Evolutionary conservation across 2,329 filamentous ascomycete genomes (phyloP).

Genomic region (Zymoseptoria pseudotritici): DNA sequence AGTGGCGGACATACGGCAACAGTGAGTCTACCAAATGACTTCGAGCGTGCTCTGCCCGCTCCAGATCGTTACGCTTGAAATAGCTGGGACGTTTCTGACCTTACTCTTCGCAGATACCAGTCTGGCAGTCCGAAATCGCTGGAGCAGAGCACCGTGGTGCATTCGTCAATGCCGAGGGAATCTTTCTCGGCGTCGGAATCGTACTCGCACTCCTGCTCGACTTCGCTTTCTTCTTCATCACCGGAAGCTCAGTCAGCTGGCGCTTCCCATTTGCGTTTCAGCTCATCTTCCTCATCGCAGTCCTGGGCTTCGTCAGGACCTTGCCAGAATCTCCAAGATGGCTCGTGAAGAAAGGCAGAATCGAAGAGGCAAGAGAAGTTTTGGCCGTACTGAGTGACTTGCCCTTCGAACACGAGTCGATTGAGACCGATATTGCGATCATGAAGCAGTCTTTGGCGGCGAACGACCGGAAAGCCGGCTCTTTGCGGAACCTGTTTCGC

Average conservation of each 20-base stretch:
- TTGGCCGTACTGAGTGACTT: constrained; percentile 40
- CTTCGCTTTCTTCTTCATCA: constrained; percentile 35
- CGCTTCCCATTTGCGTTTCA: constrained; percentile 33
- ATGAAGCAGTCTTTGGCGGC: constrained; percentile 48
- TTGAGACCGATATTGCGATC: constrained; percentile 52
- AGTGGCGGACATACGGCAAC: constrained; percentile 28
- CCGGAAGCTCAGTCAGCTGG: constrained; percentile 31
- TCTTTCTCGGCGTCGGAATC: constrained; percentile 31
- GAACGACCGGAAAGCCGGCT: constrained; percentile 28
- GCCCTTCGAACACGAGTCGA: constrained; percentile 33
- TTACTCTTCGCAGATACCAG: constrained; percentile 23
- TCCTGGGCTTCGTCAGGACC: constrained; percentile 36
- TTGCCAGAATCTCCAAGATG: constrained; percentile 32
- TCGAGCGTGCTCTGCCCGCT: too few species aligned
- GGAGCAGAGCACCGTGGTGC: constrained; percentile 1
- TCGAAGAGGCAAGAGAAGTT: constrained; percentile 30
- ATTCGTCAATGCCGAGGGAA: not conserved
- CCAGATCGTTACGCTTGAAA: too few species aligned
- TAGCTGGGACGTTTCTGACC: too few species aligned
- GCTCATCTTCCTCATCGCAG: not conserved
- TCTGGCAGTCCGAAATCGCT: constrained; percentile 40
- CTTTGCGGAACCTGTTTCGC: constrained; percentile 37
- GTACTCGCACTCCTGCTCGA: constrained; percentile 41
- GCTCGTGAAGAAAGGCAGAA: constrained; percentile 28
- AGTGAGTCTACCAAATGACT: not conserved